Conservation (phyloP, 169 alveolate species). For the Babesia divergens region DNA sequence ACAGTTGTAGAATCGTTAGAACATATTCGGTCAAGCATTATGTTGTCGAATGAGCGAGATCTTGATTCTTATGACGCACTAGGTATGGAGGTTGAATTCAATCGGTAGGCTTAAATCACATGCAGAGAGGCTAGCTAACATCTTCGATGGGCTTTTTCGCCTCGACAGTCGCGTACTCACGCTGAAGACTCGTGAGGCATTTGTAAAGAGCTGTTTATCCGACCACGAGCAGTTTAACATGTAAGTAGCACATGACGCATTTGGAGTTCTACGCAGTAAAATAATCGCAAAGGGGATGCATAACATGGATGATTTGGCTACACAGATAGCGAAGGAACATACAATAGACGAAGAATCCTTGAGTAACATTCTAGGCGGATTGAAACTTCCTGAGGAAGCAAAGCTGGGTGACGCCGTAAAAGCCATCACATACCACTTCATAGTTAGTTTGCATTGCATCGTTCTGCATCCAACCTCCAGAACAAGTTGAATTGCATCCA, state of each 20-base stretch:
- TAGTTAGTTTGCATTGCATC: background rate
- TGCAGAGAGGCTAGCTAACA: background rate
- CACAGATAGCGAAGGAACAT: constrained; percentile 1
- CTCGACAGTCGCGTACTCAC: constrained; percentile 5
- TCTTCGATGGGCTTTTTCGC: constrained; percentile 16
- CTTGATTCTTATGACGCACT: constrained; percentile 10
- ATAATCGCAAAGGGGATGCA: constrained; percentile 25
- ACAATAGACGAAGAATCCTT: constrained; percentile 8
- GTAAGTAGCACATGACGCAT: background rate
- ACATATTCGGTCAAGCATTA: no score
- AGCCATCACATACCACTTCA: constrained; percentile 19
- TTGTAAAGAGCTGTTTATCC: constrained; percentile 10
- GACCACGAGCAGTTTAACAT: constrained; percentile 27
- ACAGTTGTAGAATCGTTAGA: no score
- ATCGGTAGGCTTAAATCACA: background rate
- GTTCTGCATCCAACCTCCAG: background rate
- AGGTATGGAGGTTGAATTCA: background rate
- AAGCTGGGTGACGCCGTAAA: constrained; percentile 8
- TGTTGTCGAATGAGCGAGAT: background rate
- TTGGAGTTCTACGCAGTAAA: background rate
- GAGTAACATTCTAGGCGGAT: constrained; percentile 13
- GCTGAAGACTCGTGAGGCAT: constrained; percentile 5
- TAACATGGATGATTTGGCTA: background rate
- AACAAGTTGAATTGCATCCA: constrained; percentile 24
- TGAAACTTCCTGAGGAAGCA: background rate